Evolutionary conservation across 306 rosid species (phyloP).

Genomic region (Gastrolobium villosum): DNA sequence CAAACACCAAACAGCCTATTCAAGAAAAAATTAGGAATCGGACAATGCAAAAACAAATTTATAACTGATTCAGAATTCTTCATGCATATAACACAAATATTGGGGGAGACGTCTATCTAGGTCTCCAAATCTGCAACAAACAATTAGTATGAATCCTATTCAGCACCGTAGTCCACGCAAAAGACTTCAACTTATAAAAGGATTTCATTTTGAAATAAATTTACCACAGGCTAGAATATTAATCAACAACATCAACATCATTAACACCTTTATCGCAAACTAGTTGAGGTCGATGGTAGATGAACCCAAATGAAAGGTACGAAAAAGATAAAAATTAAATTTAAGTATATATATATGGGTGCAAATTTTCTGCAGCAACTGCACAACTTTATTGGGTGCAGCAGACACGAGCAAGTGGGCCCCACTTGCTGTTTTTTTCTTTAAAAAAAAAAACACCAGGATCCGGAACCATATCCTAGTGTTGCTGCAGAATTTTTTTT

Average conservation of each 20-base stretch:
- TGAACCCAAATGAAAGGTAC: no score
- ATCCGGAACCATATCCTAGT: no score
- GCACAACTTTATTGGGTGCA: no score
- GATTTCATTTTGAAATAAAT: conserved; percentile 14
- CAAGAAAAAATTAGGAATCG: background rate
- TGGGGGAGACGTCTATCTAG: background rate
- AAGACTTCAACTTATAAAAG: conserved; percentile 15
- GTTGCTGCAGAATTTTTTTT: no score
- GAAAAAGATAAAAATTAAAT: no score
- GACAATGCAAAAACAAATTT: background rate
- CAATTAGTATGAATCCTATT: background rate
- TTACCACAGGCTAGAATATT: conserved; percentile 33
- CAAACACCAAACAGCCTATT: conserved; percentile 8
- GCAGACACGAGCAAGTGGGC: no score
- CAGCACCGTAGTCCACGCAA: background rate
- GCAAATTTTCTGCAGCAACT: no score
- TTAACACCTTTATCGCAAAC: no score
- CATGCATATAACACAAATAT: conserved; percentile 14
- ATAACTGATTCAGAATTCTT: background rate
- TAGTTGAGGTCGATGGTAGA: no score
- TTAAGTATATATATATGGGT: no score
- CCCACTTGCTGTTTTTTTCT: no score
- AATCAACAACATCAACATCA: background rate
- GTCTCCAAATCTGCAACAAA: background rate
- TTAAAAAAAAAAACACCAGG: no score